These are phyloP conservation scores for Kurtzmaniella cleridarum DNA, from an alignment of 805 yeast species.

Conservation along the genomic window DNA sequence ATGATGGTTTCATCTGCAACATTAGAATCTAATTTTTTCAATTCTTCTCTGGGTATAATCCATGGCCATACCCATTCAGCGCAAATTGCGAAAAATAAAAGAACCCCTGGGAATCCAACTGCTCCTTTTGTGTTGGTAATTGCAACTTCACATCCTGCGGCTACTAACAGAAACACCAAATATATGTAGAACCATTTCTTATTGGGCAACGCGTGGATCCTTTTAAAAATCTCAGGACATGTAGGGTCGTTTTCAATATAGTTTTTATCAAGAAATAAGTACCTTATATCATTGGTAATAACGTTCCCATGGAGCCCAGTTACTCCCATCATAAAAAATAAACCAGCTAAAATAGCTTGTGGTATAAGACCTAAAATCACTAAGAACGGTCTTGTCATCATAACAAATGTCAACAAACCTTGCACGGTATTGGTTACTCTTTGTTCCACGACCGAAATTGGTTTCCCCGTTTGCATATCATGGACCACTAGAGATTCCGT, in stretches of 20 bases:
- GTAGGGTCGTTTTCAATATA: conserved; percentile 30
- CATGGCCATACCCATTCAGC: conserved; percentile 55
- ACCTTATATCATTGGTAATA: conserved; percentile 58
- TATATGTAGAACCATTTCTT: conserved; percentile 52
- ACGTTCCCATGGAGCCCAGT: conserved; percentile 68
- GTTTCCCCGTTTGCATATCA: conserved; percentile 30
- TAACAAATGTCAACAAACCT: conserved; percentile 76
- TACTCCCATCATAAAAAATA: conserved; percentile 90
- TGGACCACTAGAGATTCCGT: conserved; percentile 69
- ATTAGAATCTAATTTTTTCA: conserved; percentile 59
- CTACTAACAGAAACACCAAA: conserved; percentile 52
- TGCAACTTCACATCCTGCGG: conserved; percentile 76
- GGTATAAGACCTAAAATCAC: conserved; percentile 80
- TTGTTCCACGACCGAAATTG: conserved; percentile 76
- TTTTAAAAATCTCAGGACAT: conserved; percentile 30
- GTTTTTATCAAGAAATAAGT: conserved; percentile 52
- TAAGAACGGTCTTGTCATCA: conserved; percentile 86
- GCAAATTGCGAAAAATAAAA: conserved; percentile 64
- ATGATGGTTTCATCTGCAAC: conserved; percentile 54
- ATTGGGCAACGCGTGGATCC: conserved; percentile 21
- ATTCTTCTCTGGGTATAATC: conserved; percentile 56
- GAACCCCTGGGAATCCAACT: conserved; percentile 87
- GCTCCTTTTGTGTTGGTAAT: conserved; percentile 87
- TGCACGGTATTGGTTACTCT: conserved; percentile 79
- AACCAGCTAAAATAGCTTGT: conserved; percentile 87